These are phyloP conservation scores for Fusarium scirpi DNA, from an alignment of 2,329 filamentous ascomycete species.

Conservation along the genomic window DNA sequence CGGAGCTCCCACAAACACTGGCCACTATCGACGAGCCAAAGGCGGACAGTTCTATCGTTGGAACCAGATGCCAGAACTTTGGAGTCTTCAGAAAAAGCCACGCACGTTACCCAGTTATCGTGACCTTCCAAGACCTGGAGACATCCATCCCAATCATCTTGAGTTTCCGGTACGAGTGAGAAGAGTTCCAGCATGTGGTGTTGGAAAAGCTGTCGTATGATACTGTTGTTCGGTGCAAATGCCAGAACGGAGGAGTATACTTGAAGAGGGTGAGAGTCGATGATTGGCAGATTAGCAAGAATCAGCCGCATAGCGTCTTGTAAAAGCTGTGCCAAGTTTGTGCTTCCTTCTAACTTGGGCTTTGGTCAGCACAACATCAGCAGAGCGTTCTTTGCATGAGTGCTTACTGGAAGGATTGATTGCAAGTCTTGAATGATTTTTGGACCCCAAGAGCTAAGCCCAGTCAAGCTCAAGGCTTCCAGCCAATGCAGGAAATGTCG, in stretches of 20 bases:
- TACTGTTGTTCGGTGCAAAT: not conserved
- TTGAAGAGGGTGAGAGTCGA: not conserved
- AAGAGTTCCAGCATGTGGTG: not conserved
- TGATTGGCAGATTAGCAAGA: not conserved
- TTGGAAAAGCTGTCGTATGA: not conserved
- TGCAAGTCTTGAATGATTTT: no score
- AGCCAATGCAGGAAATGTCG: no score
- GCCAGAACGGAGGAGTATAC: not conserved
- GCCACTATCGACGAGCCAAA: not conserved
- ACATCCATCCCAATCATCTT: no score
- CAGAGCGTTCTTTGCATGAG: no score
- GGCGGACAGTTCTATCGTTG: not conserved
- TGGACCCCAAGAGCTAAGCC: no score
- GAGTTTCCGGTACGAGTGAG: no score
- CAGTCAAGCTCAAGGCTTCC: no score
- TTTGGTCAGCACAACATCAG: not conserved
- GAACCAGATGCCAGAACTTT: not conserved
- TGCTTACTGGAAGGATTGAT: no score
- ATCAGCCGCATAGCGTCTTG: not conserved
- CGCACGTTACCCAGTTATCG: not conserved
- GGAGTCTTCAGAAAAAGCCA: not conserved
- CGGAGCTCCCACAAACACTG: not conserved
- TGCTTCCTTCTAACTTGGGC: not conserved
- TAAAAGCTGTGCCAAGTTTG: not conserved
- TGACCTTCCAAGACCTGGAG: not conserved